Conservation (phyloP, 2,329 filamentous ascomycete genomes). For the Allantophomopsis cytisporea region DNA sequence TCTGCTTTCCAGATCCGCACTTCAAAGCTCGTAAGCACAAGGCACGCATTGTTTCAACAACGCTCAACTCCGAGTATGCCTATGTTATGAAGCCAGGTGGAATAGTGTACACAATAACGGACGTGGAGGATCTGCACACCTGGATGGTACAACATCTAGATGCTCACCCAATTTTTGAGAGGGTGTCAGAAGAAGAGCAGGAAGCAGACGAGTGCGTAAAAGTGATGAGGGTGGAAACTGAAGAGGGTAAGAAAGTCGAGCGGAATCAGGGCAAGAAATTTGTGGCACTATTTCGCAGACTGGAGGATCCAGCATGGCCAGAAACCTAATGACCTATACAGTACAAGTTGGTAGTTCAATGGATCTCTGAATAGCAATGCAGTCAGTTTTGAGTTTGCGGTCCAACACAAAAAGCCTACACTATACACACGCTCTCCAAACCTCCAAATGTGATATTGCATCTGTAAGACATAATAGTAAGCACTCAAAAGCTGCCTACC, state of each 20-base stretch:
- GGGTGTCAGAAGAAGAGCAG: constrained; percentile 53
- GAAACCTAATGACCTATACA: constrained; percentile 3
- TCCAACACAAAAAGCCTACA: too few relatives aligned
- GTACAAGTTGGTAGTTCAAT: background rate
- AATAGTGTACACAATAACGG: constrained; percentile 89
- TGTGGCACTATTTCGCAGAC: constrained; percentile 73
- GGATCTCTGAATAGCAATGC: too few relatives aligned
- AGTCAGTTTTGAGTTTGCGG: too few relatives aligned
- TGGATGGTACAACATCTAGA: constrained; percentile 90
- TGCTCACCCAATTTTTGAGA: constrained; percentile 64
- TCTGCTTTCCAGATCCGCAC: constrained; percentile 96
- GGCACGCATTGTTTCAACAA: constrained; percentile 80
- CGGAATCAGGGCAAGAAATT: constrained; percentile 85
- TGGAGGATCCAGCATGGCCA: constrained; percentile 46
- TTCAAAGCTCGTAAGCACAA: constrained; percentile 98
- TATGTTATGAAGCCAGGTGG: constrained; percentile 75
- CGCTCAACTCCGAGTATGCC: constrained; percentile 86
- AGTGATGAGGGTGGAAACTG: constrained; percentile 72
- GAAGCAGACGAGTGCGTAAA: constrained; percentile 57
- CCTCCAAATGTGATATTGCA: too few relatives aligned
- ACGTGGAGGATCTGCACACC: constrained; percentile 83
- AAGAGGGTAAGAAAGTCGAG: constrained; percentile 94
- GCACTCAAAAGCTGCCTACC: too few relatives aligned
- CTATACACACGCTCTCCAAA: too few relatives aligned
- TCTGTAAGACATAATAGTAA: too few relatives aligned